A percentile compares a stretch with the other conserved stretches of the same genome.
phyloP scores from a whole-genome alignment of 208 protist species.

The Trypanosomatidae sp. region DNA sequence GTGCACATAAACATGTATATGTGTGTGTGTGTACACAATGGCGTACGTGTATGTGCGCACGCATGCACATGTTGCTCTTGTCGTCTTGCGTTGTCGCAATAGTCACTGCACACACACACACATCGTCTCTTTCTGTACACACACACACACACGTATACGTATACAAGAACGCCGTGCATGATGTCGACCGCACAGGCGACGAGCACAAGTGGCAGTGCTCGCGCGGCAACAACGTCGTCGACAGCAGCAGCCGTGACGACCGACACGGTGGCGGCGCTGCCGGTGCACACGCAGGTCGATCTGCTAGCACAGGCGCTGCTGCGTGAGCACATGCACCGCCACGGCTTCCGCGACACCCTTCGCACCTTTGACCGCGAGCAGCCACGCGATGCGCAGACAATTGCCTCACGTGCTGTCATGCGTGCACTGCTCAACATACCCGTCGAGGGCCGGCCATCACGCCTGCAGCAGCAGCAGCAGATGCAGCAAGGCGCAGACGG shows the following conservation, averaged over 20 bases:
- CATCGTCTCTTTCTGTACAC: no score
- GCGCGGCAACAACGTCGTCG: slow-evolving; percentile 76
- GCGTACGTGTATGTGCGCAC: no score
- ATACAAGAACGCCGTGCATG: no score
- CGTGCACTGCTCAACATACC: slow-evolving; percentile 61
- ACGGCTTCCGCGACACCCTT: slow-evolving; percentile 47
- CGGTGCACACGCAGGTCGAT: slow-evolving; percentile 34
- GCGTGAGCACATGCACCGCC: slow-evolving; percentile 81
- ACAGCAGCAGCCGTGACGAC: neutral
- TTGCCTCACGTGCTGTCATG: slow-evolving; percentile 65
- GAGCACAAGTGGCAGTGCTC: slow-evolving; percentile 63
- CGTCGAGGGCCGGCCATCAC: slow-evolving; percentile 27
- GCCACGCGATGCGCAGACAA: slow-evolving; percentile 48
- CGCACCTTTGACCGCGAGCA: slow-evolving; percentile 53
- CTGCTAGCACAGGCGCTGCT: slow-evolving; percentile 66
- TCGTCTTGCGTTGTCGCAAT: no score
- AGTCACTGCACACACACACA: no score
- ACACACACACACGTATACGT: no score
- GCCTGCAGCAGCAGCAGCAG: slow-evolving; percentile 8
- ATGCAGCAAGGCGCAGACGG: slow-evolving; percentile 8
- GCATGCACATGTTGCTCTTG: no score
- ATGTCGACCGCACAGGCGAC: slow-evolving; percentile 70
- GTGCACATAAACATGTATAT: no score
- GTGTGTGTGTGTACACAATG: no score
- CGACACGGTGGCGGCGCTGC: slow-evolving; percentile 17